Percentiles rank a stretch among this genome's conserved stretches.
Evolutionary conservation across 129 eudicot species (phyloP).

Genomic region (Deinandra increscens): DNA sequence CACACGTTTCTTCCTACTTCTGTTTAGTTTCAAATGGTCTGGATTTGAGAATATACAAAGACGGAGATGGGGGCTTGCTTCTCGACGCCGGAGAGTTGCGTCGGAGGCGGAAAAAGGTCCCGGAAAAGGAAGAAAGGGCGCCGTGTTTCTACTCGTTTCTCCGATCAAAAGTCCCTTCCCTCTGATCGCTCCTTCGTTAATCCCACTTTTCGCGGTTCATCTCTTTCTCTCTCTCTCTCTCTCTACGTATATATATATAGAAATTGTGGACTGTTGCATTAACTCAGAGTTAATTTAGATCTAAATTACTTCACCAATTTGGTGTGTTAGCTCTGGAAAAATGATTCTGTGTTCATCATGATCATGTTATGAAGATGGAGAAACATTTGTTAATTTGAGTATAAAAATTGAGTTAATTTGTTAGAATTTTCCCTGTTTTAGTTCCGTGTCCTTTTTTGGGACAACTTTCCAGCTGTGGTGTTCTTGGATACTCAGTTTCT

Average conservation of each 20-base stretch:
- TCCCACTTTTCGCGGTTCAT: conserved; percentile 34
- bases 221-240: background rate
- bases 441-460: conserved; percentile 14
- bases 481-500: conserved; percentile 25
- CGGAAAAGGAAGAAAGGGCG: conserved; percentile 40
- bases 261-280: conserved; percentile 19
- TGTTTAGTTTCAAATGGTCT: conserved; percentile 17
- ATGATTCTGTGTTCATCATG: conserved; percentile 14
- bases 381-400: conserved; percentile 3
- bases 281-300: conserved; percentile 27
- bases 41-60: background rate
- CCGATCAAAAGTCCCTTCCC: conserved; percentile 39
- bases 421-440: conserved; percentile 3
- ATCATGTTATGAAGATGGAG: conserved; percentile 1
- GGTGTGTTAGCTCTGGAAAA: conserved; percentile 2
- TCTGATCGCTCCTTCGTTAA: conserved; percentile 55
- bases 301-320: conserved; percentile 10
- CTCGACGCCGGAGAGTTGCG: conserved; percentile 70
- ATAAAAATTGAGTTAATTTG: conserved; percentile 9
- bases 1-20: conserved; percentile 20
- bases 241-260: too few species aligned
- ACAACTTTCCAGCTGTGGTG: conserved; percentile 27
- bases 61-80: conserved; percentile 77
- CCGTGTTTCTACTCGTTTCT: conserved; percentile 49
- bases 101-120: conserved; percentile 39